Conservation (phyloP, 2,329 filamentous ascomycete species). For the Triangularia setosa region DNA sequence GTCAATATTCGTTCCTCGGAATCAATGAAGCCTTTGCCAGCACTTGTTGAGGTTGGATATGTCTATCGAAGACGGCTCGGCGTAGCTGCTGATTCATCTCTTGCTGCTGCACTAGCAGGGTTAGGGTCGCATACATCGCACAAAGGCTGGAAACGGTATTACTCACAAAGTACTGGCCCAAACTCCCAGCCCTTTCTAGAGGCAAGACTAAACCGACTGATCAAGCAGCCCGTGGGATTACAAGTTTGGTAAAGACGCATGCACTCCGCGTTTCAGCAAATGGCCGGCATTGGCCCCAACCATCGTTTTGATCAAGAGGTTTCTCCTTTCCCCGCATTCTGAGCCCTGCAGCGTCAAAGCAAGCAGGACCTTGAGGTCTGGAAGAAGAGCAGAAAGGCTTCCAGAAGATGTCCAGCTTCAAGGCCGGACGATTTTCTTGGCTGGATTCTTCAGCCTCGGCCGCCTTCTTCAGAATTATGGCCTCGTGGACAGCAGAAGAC, state of each 20-base stretch:
- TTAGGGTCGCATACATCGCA: neutral
- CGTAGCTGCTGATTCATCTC: no score
- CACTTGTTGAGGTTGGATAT: no score
- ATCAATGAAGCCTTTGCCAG: no score
- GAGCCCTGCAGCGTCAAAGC: neutral
- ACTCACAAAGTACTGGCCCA: neutral
- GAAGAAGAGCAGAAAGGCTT: neutral
- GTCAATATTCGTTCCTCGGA: no score
- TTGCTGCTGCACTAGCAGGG: neutral
- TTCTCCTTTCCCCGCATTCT: slow-evolving; percentile 3
- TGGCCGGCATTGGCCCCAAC: slow-evolving; percentile 4
- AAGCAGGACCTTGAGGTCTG: neutral
- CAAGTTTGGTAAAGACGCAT: slow-evolving; percentile 4
- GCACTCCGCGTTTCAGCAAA: slow-evolving; percentile 9
- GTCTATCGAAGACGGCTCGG: no score
- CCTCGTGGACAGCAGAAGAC: neutral
- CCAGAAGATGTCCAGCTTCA: neutral
- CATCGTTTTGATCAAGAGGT: slow-evolving; percentile 1
- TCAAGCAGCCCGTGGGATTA: neutral
- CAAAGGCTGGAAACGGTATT: neutral
- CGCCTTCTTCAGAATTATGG: neutral
- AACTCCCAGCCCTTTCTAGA: neutral
- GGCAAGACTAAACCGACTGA: neutral
- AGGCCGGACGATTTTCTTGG: neutral
- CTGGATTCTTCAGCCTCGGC: neutral